Percentiles rank a stretch among this genome's conserved stretches.
These are phyloP conservation scores for Cutaneotrichosporon cutaneum DNA, from an alignment of 1,284 basidiomycete genomes.

Conservation along the genomic window DNA sequence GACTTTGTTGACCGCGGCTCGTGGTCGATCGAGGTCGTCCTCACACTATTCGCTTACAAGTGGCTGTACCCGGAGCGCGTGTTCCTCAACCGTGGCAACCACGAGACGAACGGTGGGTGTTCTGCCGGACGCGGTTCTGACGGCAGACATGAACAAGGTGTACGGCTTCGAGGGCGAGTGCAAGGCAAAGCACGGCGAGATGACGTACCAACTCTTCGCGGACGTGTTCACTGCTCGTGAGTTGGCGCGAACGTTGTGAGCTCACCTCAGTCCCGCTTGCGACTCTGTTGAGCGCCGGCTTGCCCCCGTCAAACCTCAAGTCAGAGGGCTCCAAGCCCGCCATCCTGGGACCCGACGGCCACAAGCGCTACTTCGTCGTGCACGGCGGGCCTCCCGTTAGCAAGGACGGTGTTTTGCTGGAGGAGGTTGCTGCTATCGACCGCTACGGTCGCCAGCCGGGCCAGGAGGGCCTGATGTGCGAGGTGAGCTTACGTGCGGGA, in stretches of 20 bases:
- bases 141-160: slow-evolving; percentile 69
- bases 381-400: slow-evolving; percentile 91
- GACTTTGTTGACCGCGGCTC: slow-evolving; percentile 97
- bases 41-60: slow-evolving; percentile 94
- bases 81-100: slow-evolving; percentile 93
- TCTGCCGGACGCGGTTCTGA: not conserved
- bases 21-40: slow-evolving; percentile 92
- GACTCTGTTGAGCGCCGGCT: slow-evolving; percentile 75
- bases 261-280: slow-evolving; percentile 73
- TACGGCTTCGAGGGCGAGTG: slow-evolving; percentile 97
- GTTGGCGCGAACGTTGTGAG: slow-evolving; percentile 39
- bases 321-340: slow-evolving; percentile 50
- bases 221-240: slow-evolving; percentile 84
- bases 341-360: slow-evolving; percentile 79
- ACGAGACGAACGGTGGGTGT: slow-evolving; percentile 69
- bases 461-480: slow-evolving; percentile 91
- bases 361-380: slow-evolving; percentile 90
- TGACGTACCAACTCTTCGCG: slow-evolving; percentile 84
- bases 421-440: slow-evolving; percentile 84
- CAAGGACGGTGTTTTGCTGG: slow-evolving; percentile 87
- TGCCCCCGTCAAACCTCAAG: slow-evolving; percentile 58
- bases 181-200: slow-evolving; percentile 90
- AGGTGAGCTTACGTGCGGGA: slow-evolving; percentile 36
- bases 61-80: slow-evolving; percentile 88
- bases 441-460: slow-evolving; percentile 89